Percentiles rank a stretch among this genome's conserved stretches.
Conservation (phyloP, 2,329 filamentous ascomycete species). For the Podosphaera xanthii region DNA sequence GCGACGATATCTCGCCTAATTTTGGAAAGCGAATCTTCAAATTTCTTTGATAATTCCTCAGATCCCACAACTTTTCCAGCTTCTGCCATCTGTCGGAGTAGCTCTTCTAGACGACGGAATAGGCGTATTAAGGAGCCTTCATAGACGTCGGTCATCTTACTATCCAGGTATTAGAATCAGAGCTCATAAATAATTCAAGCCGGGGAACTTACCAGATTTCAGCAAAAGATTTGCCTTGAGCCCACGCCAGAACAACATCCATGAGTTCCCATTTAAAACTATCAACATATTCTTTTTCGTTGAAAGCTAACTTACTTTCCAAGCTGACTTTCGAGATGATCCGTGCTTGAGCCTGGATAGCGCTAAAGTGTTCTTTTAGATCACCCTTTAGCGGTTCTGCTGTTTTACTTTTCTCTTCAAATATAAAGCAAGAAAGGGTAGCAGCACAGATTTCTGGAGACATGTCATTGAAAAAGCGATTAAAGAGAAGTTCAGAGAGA, state of each 20-base stretch:
- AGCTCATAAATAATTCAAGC: constrained; percentile 2
- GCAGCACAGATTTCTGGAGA: constrained; percentile 71
- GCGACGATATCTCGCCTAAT: constrained; percentile 86
- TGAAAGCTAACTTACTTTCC: constrained; percentile 82
- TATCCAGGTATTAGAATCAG: constrained; percentile 18
- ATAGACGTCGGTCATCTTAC: constrained; percentile 98
- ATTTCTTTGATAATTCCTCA: constrained; percentile 79
- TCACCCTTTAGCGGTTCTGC: constrained; percentile 60
- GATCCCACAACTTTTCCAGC: constrained; percentile 96
- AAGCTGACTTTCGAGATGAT: constrained; percentile 81
- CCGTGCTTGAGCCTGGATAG: constrained; percentile 70
- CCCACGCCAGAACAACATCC: constrained; percentile 88
- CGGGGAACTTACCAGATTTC: constrained; percentile 63
- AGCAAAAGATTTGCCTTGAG: constrained; percentile 69
- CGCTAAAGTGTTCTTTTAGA: constrained; percentile 61
- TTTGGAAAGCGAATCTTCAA: constrained; percentile 65
- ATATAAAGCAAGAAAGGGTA: constrained; percentile 81
- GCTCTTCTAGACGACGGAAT: constrained; percentile 84
- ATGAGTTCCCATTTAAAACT: constrained; percentile 88
- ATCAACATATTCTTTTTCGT: constrained; percentile 81
- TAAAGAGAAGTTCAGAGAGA: constrained; percentile 80
- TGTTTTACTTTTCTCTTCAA: constrained; percentile 73
- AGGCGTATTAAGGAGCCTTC: constrained; percentile 90
- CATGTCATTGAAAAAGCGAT: constrained; percentile 93
- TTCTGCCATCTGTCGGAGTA: constrained; percentile 84